Conservation (phyloP, 352 stramenopile genomes). For the Elongisporangium prolatum region DNA sequence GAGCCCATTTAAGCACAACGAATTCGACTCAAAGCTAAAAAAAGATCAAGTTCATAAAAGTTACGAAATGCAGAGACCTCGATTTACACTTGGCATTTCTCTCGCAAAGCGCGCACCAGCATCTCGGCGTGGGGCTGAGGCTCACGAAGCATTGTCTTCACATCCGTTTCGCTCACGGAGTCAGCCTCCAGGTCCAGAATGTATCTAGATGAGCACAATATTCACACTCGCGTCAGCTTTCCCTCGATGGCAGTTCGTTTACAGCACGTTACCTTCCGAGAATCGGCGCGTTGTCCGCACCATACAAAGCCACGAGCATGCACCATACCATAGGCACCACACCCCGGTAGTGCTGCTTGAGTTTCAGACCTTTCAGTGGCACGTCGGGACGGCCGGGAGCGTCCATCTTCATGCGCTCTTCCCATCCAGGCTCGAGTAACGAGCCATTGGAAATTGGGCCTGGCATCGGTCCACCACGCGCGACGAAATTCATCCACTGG, state of each 20-base stretch:
- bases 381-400: constrained; percentile 34
- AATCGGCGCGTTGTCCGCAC: constrained; percentile 39
- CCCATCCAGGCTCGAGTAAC: constrained; percentile 40
- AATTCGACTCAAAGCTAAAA: too few relatives aligned
- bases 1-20: too few relatives aligned
- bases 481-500: constrained; percentile 54
- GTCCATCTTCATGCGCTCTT: constrained; percentile 17
- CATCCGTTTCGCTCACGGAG: constrained; percentile 25
- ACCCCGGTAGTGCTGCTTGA: constrained; percentile 57
- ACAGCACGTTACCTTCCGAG: constrained; percentile 15
- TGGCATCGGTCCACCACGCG: constrained; percentile 38
- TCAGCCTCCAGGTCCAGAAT: constrained; percentile 45
- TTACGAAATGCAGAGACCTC: neutral
- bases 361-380: constrained; percentile 33
- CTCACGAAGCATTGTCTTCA: constrained; percentile 21
- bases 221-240: neutral
- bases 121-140: constrained; percentile 23
- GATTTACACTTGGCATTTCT: constrained; percentile 25
- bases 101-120: constrained; percentile 26
- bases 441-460: constrained; percentile 63
- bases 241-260: neutral
- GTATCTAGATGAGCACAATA: constrained; percentile 18
- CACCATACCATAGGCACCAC: constrained; percentile 78
- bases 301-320: constrained; percentile 59
- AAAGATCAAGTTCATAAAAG: neutral